Conservation (phyloP, 345 rosid species). For the Brassica juncea region DNA sequence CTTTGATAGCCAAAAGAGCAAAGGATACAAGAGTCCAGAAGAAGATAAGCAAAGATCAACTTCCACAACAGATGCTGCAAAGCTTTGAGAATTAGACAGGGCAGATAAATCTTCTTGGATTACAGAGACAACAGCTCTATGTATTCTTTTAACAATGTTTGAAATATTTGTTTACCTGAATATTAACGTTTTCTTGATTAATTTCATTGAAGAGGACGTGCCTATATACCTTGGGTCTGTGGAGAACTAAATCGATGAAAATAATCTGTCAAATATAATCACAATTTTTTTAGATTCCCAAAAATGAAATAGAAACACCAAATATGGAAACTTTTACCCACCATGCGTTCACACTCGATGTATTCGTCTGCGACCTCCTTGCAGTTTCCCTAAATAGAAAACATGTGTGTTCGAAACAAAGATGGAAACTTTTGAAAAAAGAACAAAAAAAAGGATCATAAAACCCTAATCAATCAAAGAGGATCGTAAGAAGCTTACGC, state of each 20-base stretch:
- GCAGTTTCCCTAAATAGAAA: conserved; percentile 57
- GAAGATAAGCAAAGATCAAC: conserved; percentile 53
- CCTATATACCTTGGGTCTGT: conserved; percentile 71
- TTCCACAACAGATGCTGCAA: conserved; percentile 80
- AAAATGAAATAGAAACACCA: conserved; percentile 10
- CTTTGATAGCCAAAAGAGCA: neutral
- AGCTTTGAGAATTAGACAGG: too few species aligned
- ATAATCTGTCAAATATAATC: conserved; percentile 50
- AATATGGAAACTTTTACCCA: conserved; percentile 39
- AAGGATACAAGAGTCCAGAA: conserved; percentile 87
- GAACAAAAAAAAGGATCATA: neutral
- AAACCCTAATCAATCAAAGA: neutral
- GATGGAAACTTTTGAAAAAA: conserved; percentile 14
- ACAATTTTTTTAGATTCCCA: neutral
- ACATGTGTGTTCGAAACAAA: neutral
- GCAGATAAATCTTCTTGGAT: neutral
- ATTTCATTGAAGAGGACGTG: conserved; percentile 75
- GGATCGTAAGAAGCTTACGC: conserved; percentile 47
- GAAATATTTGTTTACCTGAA: conserved; percentile 46
- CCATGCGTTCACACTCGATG: conserved; percentile 87
- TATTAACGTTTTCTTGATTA: conserved; percentile 46
- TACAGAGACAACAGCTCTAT: too few species aligned
- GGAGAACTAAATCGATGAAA: conserved; percentile 82
- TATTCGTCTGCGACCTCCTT: conserved; percentile 75
- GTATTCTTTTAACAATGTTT: neutral